Conservation (phyloP, 2,329 filamentous ascomycete species). For the Fusarium tupiense region DNA sequence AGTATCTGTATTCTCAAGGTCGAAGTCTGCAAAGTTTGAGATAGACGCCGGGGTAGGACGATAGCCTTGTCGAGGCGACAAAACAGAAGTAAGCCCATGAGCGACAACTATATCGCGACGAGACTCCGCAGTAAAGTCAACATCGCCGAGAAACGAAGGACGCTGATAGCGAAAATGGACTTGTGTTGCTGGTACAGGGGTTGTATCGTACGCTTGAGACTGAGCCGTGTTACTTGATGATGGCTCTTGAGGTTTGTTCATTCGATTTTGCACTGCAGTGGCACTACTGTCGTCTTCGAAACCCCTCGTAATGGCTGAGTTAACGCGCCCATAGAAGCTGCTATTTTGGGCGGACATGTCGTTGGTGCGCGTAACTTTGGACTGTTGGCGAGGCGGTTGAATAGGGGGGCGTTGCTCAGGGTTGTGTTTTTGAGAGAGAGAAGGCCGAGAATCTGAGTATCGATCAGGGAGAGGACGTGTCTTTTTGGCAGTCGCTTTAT, state of each 20-base stretch:
- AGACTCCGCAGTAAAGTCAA: slow-evolving; percentile 20
- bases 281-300: slow-evolving; percentile 45
- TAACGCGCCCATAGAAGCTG: slow-evolving; percentile 45
- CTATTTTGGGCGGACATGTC: slow-evolving; percentile 42
- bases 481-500: neutral
- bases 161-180: slow-evolving; percentile 31
- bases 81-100: neutral
- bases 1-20: neutral
- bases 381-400: neutral
- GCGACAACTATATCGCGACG: neutral
- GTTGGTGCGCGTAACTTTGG: slow-evolving; percentile 39
- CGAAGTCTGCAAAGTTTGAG: slow-evolving; percentile 25
- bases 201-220: slow-evolving; percentile 20
- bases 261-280: neutral
- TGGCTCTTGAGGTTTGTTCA: neutral
- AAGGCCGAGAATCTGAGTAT: neutral
- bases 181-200: slow-evolving; percentile 3
- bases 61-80: slow-evolving; percentile 22
- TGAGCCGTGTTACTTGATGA: neutral
- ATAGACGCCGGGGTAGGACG: slow-evolving; percentile 36
- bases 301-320: slow-evolving; percentile 44
- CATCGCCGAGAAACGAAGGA: slow-evolving; percentile 36
- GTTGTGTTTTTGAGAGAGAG: neutral
- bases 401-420: neutral
- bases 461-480: neutral